These are phyloP conservation scores for Xylariaceae sp. DNA, from an alignment of 2,329 filamentous ascomycete genomes.

Conservation along the genomic window DNA sequence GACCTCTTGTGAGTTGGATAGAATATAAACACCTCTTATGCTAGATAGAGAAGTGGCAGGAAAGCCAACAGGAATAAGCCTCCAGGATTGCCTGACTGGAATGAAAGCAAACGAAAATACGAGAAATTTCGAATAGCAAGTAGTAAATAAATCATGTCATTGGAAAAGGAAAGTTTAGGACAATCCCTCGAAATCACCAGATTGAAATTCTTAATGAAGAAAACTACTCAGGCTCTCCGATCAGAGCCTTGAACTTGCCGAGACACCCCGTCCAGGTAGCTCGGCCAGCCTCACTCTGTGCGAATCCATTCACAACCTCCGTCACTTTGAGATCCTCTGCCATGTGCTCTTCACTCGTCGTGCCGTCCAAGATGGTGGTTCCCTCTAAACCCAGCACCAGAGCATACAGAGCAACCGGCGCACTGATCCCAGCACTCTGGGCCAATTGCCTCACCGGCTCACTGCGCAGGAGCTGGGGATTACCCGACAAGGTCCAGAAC, in stretches of 20 bases:
- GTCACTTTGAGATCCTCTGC: slow-evolving; percentile 42
- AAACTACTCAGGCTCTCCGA: slow-evolving; percentile 22
- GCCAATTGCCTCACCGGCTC: slow-evolving; percentile 48
- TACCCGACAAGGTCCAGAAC: slow-evolving; percentile 51
- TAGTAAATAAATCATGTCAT: not conserved
- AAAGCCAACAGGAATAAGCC: not conserved
- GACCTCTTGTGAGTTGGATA: not conserved
- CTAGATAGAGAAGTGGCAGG: not conserved
- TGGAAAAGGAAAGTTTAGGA: not conserved
- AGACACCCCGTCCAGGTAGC: slow-evolving; percentile 44
- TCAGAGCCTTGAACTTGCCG: slow-evolving; percentile 40
- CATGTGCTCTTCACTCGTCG: slow-evolving; percentile 43
- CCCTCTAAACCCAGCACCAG: slow-evolving; percentile 44
- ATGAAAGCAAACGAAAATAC: not conserved
- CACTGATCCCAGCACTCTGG: slow-evolving; percentile 32
- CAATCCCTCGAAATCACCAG: not conserved
- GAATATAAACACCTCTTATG: not conserved
- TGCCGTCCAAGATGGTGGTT: slow-evolving; percentile 42
- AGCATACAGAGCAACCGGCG: slow-evolving; percentile 41
- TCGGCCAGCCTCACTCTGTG: slow-evolving; percentile 32
- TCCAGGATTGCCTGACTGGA: not conserved
- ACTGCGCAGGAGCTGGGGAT: slow-evolving; percentile 35
- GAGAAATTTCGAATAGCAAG: not conserved
- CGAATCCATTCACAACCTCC: slow-evolving; percentile 33
- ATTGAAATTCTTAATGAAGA: not conserved